phyloP scores from a whole-genome alignment of 2,329 filamentous ascomycete genomes.

The Calonectria ilicicola region DNA sequence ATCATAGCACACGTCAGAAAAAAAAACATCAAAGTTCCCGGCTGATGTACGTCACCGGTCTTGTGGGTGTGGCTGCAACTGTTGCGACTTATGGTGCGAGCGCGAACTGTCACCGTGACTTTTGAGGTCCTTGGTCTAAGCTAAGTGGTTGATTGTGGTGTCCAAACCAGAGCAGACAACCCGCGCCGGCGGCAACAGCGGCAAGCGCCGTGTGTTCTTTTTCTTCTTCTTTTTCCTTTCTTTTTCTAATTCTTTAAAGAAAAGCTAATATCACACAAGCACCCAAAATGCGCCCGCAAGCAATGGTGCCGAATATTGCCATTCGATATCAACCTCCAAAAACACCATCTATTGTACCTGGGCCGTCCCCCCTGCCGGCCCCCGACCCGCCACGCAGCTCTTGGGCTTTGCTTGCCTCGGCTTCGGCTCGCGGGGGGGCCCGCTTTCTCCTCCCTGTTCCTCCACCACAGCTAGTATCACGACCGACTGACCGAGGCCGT shows the following conservation, averaged over 20 bases:
- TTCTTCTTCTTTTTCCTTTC: not conserved
- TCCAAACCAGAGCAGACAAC: not conserved
- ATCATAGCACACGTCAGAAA: slow-evolving; percentile 16
- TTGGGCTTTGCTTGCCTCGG: slow-evolving; percentile 38
- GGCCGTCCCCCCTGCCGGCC: slow-evolving; percentile 15
- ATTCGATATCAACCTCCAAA: not conserved
- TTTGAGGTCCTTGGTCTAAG: not conserved
- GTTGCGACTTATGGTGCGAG: not conserved
- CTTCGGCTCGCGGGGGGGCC: slow-evolving; percentile 41
- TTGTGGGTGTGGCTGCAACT: slow-evolving; percentile 5
- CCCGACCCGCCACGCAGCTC: slow-evolving; percentile 34
- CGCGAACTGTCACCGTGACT: slow-evolving; percentile 1
- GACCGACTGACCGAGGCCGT: slow-evolving; percentile 23
- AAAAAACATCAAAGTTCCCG: not conserved
- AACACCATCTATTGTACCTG: not conserved
- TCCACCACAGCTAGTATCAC: not conserved
- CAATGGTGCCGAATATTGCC: not conserved
- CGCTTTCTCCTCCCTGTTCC: slow-evolving; percentile 27
- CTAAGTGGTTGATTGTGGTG: not conserved
- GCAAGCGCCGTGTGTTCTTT: not conserved
- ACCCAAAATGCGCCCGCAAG: not conserved
- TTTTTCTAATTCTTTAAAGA: not conserved
- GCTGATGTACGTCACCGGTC: slow-evolving; percentile 31
- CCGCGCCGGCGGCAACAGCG: too few relatives aligned
- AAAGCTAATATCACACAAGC: not conserved